Percentiles rank a stretch among this genome's conserved stretches.
Conservation (phyloP, 306 rosid genomes). For the Mucuna pruriens region DNA sequence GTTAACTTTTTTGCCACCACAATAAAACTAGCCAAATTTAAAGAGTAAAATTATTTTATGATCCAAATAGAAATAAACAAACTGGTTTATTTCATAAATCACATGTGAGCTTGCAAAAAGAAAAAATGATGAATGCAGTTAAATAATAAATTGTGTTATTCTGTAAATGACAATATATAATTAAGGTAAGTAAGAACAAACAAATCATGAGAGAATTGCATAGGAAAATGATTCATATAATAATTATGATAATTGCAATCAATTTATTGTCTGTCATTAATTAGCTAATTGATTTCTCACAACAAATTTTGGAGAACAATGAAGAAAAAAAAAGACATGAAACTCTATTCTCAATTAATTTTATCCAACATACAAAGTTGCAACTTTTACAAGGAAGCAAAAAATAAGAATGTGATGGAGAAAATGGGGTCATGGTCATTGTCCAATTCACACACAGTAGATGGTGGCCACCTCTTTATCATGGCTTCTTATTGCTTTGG, state of each 20-base stretch:
- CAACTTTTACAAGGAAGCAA: slow-evolving; percentile 69
- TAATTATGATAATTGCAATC: slow-evolving; percentile 19
- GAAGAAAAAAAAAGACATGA: neutral
- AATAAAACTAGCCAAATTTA: too few species aligned
- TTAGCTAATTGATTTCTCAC: neutral
- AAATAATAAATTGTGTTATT: too few species aligned
- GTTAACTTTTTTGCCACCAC: too few species aligned
- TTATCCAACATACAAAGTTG: slow-evolving; percentile 50
- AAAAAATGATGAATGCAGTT: too few species aligned
- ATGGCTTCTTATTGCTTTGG: slow-evolving; percentile 78
- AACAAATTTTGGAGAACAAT: neutral
- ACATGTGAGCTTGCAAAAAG: too few species aligned
- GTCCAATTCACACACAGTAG: slow-evolving; percentile 61
- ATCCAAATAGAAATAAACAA: too few species aligned
- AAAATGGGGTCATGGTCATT: slow-evolving; percentile 81
- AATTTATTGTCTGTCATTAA: neutral
- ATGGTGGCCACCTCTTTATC: slow-evolving; percentile 77
- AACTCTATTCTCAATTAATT: neutral
- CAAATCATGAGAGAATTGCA: neutral
- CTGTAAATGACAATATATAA: too few species aligned
- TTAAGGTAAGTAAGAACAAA: too few species aligned
- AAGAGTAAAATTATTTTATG: too few species aligned
- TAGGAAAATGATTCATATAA: neutral
- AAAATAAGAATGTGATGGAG: too few species aligned
- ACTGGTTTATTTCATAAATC: too few species aligned